Percentiles rank a stretch among this genome's conserved stretches.
Conservation (phyloP, 441 rosid species). For the Rhodomyrtus psidioides region DNA sequence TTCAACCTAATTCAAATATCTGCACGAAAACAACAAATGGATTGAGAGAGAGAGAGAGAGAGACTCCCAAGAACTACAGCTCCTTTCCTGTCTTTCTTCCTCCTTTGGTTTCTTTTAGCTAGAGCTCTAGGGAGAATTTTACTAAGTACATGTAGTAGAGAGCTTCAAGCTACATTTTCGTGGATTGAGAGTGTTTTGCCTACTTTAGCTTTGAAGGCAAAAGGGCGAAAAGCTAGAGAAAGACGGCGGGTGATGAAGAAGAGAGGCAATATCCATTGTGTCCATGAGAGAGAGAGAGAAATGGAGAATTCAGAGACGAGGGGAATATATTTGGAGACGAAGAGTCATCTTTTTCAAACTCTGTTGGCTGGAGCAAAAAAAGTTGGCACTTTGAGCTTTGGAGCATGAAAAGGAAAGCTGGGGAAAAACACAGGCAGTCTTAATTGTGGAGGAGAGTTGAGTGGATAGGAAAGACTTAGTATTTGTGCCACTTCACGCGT, state of each 20-base stretch:
- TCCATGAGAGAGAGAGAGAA: neutral
- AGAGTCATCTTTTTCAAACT: constrained; percentile 15
- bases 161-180: neutral
- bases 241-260: neutral
- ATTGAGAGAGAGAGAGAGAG: constrained; percentile 33
- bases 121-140: neutral
- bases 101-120: neutral
- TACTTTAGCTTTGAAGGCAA: neutral
- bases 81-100: neutral
- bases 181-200: neutral
- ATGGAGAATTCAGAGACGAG: neutral
- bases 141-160: neutral
- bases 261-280: neutral
- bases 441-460: constrained; percentile 20
- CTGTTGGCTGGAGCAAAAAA: constrained; percentile 5
- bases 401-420: constrained; percentile 13
- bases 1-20: neutral
- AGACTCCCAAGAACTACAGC: constrained; percentile 23
- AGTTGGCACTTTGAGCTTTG: neutral
- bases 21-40: neutral
- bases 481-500: constrained; percentile 28
- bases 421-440: neutral
- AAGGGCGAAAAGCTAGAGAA: neutral
- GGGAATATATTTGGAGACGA: constrained; percentile 21
- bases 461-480: constrained; percentile 19